Percentiles rank a stretch among this genome's conserved stretches.
Conservation (phyloP, 1,284 basidiomycete genomes). For the Serendipita sp. region DNA sequence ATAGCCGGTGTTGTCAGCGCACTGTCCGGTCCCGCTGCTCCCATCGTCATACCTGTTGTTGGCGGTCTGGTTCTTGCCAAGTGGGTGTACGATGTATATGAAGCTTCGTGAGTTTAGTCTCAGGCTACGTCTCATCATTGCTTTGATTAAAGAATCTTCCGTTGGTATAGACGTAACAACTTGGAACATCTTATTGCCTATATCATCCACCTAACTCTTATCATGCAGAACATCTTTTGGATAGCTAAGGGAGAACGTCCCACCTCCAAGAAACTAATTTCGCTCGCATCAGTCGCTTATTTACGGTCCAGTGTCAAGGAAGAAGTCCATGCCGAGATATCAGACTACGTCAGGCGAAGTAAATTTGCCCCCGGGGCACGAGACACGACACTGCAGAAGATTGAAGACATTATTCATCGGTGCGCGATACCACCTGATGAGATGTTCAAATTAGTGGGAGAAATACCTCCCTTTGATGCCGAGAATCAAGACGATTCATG, state of each 20-base stretch:
- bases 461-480: too few relatives aligned
- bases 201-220: constrained; percentile 17
- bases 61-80: constrained; percentile 16
- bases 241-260: constrained; percentile 11
- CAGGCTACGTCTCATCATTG: not conserved
- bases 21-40: constrained; percentile 12
- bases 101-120: constrained; percentile 14
- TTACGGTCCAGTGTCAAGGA: not conserved
- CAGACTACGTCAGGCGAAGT: not conserved
- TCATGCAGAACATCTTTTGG: constrained; percentile 17
- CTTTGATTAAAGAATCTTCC: not conserved
- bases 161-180: constrained; percentile 4
- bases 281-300: not conserved
- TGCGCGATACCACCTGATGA: too few relatives aligned
- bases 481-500: too few relatives aligned
- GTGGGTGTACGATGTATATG: constrained; percentile 17
- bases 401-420: not conserved
- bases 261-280: not conserved
- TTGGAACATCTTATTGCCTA: constrained; percentile 16
- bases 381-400: not conserved
- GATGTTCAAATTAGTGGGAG: too few relatives aligned
- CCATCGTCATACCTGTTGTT: constrained; percentile 19
- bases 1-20: constrained; percentile 8
- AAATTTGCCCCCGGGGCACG: not conserved
- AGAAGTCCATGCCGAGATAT: not conserved